Conservation (phyloP, 768 basidiomycete genomes). For the Tricholoma terreum region DNA sequence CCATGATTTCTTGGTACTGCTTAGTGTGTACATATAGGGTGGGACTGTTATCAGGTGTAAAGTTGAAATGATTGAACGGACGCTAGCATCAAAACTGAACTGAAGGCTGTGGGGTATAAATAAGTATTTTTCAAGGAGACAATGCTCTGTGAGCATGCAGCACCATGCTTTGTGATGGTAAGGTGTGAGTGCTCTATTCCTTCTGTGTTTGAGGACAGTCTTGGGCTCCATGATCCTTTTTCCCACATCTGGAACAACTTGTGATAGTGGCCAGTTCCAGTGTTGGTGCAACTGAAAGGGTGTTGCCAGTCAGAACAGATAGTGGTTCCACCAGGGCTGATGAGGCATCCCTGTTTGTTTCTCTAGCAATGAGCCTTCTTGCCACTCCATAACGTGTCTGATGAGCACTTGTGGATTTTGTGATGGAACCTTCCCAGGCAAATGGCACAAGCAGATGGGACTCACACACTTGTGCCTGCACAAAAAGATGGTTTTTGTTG, state of each 20-base stretch:
- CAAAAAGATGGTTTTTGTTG: background rate
- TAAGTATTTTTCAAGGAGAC: conserved; percentile 23
- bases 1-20: conserved; percentile 17
- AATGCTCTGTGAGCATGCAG: conserved; percentile 8
- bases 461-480: background rate
- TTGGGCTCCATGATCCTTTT: conserved; percentile 35
- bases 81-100: conserved; percentile 32
- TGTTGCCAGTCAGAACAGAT: conserved; percentile 37
- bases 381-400: conserved; percentile 22
- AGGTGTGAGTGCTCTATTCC: conserved; percentile 23
- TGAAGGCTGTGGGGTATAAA: conserved; percentile 19
- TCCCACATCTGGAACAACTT: conserved; percentile 43
- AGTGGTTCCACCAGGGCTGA: background rate
- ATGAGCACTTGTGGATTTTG: conserved; percentile 1
- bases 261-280: conserved; percentile 26
- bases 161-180: conserved; percentile 32
- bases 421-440: conserved; percentile 21
- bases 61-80: conserved; percentile 28
- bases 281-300: conserved; percentile 20
- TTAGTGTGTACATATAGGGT: conserved; percentile 12
- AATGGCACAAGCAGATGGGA: no score
- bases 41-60: conserved; percentile 28
- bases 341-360: conserved; percentile 14
- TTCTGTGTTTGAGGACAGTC: conserved; percentile 34
- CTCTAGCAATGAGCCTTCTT: conserved; percentile 25